Percentiles rank a stretch among this genome's conserved stretches.
These are phyloP conservation scores for Pochonia chlamydosporia DNA, from an alignment of 2,329 filamentous ascomycete species.

Conservation along the genomic window DNA sequence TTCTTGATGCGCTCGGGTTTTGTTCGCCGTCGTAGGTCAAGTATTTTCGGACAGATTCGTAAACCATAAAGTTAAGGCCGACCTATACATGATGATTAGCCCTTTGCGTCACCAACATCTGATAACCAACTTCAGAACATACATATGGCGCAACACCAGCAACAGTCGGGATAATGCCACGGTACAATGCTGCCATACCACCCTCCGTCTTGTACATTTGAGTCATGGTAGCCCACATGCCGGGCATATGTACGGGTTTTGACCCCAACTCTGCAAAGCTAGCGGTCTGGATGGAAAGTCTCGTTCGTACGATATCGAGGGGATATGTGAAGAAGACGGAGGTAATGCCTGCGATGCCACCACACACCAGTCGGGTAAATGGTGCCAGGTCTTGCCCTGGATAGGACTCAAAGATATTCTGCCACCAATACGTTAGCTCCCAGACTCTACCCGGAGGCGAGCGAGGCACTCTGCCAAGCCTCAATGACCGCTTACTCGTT, in stretches of 20 bases:
- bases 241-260: slow-evolving; percentile 65
- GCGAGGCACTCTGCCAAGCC: not conserved
- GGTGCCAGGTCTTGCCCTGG: slow-evolving; percentile 71
- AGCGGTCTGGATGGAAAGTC: slow-evolving; percentile 95
- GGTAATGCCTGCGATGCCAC: slow-evolving; percentile 87
- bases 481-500: slow-evolving; percentile 55
- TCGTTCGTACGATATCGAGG: slow-evolving; percentile 93
- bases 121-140: slow-evolving; percentile 20
- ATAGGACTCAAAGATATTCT: slow-evolving; percentile 70
- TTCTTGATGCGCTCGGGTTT: slow-evolving; percentile 73
- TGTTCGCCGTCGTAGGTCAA: slow-evolving; percentile 84
- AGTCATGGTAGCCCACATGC: slow-evolving; percentile 82
- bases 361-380: slow-evolving; percentile 75
- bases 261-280: slow-evolving; percentile 75
- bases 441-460: not conserved
- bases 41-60: slow-evolving; percentile 79
- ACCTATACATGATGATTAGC: slow-evolving; percentile 48
- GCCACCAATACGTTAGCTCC: not conserved
- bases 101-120: not conserved
- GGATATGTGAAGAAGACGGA: slow-evolving; percentile 95
- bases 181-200: slow-evolving; percentile 78
- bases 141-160: slow-evolving; percentile 95
- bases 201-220: slow-evolving; percentile 90
- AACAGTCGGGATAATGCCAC: slow-evolving; percentile 88
- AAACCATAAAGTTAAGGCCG: slow-evolving; percentile 97